A percentile compares a stretch with the other conserved stretches of the same genome.
These are phyloP conservation scores for Colletotrichum costaricense DNA, from an alignment of 2,329 filamentous ascomycete genomes.

Conservation along the genomic window DNA sequence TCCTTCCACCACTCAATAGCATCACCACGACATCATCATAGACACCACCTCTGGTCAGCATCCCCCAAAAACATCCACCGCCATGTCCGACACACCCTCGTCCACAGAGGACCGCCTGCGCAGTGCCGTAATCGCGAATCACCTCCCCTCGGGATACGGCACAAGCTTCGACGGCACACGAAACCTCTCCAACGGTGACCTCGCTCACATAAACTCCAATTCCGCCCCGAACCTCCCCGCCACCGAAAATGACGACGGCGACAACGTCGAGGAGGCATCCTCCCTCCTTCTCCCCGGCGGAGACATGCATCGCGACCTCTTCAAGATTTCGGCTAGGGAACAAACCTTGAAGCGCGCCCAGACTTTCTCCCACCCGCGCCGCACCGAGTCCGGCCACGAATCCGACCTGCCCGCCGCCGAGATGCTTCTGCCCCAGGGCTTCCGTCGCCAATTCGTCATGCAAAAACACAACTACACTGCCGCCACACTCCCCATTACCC, in stretches of 20 bases:
- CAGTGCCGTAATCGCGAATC: conserved; percentile 33
- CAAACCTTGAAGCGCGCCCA: conserved; percentile 66
- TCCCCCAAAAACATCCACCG: background rate
- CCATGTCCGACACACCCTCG: conserved; percentile 30
- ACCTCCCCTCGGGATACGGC: conserved; percentile 36
- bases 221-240: conserved; percentile 1
- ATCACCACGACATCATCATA: background rate
- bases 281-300: conserved; percentile 80
- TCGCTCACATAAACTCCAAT: conserved; percentile 22
- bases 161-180: conserved; percentile 36
- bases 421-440: conserved; percentile 42
- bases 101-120: conserved; percentile 28
- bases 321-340: conserved; percentile 74
- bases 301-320: conserved; percentile 83
- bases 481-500: conserved; percentile 64
- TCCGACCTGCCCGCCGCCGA: conserved; percentile 36
- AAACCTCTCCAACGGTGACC: conserved; percentile 23
- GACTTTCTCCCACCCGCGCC: conserved; percentile 71
- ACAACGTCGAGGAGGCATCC: conserved; percentile 60
- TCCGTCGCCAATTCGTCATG: conserved; percentile 59
- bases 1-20: background rate
- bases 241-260: conserved; percentile 25
- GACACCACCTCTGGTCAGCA: background rate
- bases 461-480: conserved; percentile 44
- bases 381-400: conserved; percentile 35